These are phyloP conservation scores for Fagus crenata DNA, from an alignment of 306 rosid genomes.

Conservation along the genomic window DNA sequence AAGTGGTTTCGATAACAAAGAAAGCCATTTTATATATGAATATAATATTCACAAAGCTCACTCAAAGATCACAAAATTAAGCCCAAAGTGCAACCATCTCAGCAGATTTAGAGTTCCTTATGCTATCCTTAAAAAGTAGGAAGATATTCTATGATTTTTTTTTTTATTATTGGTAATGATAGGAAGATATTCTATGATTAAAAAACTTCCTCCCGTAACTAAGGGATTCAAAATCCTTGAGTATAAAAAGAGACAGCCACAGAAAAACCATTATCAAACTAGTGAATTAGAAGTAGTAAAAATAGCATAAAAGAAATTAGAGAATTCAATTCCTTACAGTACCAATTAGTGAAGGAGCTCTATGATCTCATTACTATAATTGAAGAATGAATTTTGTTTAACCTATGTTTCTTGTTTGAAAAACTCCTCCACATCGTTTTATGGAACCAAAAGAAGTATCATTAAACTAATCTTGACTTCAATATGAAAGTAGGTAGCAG, in stretches of 20 bases:
- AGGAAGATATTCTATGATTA: no score
- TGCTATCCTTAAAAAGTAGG: background rate
- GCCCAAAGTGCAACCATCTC: background rate
- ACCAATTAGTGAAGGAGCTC: background rate
- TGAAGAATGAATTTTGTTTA: background rate
- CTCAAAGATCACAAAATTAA: background rate
- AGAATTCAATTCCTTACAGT: background rate
- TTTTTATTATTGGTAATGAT: no score
- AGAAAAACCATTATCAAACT: background rate
- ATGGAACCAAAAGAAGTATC: background rate
- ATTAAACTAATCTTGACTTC: background rate
- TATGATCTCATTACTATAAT: background rate
- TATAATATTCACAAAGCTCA: background rate
- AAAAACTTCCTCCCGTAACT: background rate
- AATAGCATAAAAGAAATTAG: background rate
- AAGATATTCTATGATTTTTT: background rate
- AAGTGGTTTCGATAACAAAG: no score
- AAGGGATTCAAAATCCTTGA: background rate
- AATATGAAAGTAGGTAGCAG: background rate
- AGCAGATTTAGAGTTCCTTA: background rate
- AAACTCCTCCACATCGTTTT: background rate
- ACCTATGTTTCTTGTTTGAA: background rate
- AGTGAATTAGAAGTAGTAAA: background rate
- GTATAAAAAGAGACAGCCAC: background rate
- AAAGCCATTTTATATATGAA: background rate